Percentiles rank a stretch among this genome's conserved stretches.
phyloP scores from a whole-genome alignment of 2,329 filamentous ascomycete species.

The Nothomitra cinnamomea region DNA sequence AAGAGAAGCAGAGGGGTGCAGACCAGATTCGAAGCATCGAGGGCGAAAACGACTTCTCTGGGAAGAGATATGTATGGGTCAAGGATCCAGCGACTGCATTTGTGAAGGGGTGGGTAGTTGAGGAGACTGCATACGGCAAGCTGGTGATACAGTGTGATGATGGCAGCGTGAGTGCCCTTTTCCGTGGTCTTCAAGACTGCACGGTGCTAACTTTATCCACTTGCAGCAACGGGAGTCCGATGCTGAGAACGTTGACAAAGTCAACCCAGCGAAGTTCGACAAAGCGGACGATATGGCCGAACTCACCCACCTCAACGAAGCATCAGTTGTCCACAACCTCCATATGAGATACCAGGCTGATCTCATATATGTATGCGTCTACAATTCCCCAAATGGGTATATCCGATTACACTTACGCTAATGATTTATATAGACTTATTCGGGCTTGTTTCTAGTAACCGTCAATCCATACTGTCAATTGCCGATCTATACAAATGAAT shows the following conservation, averaged over 20 bases:
- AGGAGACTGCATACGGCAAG: slow-evolving; percentile 52
- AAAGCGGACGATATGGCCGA: slow-evolving; percentile 99
- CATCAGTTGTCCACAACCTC: slow-evolving; percentile 93
- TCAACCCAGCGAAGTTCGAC: slow-evolving; percentile 98
- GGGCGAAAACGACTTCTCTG: slow-evolving; percentile 96
- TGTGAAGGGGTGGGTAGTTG: slow-evolving; percentile 78
- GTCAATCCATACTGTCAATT: slow-evolving; percentile 92
- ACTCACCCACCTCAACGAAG: slow-evolving; percentile 91
- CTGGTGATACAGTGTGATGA: slow-evolving; percentile 87
- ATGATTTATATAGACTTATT: slow-evolving; percentile 53
- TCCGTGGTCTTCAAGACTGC: slow-evolving; percentile 1
- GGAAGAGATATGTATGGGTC: slow-evolving; percentile 96
- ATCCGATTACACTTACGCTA: background rate
- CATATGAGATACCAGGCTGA: slow-evolving; percentile 91
- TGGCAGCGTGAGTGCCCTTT: slow-evolving; percentile 48
- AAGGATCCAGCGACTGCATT: slow-evolving; percentile 77
- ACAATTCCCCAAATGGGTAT: background rate
- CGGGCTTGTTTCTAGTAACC: slow-evolving; percentile 87
- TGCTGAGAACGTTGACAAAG: slow-evolving; percentile 82
- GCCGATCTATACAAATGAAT: slow-evolving; percentile 91
- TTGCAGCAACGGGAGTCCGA: slow-evolving; percentile 70
- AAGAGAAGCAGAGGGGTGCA: slow-evolving; percentile 47
- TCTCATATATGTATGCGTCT: slow-evolving; percentile 56
- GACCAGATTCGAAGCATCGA: slow-evolving; percentile 57
- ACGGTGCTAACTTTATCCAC: background rate